Evolutionary conservation across 306 rosid genomes (phyloP), one percentile per base, ranked within the genome.

Genomic region (Acacia crassicarpa): DNA sequence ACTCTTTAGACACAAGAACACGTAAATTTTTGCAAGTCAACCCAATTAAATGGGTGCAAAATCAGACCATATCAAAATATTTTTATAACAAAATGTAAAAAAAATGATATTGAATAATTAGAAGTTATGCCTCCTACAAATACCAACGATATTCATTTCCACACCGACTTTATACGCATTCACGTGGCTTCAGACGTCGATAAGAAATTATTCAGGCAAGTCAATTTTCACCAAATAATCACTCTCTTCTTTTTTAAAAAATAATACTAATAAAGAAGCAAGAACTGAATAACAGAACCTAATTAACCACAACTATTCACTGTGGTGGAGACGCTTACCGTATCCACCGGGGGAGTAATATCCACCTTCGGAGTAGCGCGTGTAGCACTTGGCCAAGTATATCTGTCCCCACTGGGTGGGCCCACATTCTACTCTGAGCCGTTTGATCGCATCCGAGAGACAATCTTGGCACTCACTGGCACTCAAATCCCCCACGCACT

Each of bases 331-430:
- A 76, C 7, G 51, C 93, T 81, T 85, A 93, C 96, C 90, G 20
- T 86, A 68, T 38, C 67, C 72, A 7, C 25, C 48, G 4, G 23
- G 83, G 74, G 97, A 83, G 89, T 83, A 89, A 65, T 1, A 6
- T 0, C 88, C 94, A 83, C 91, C 85, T 77, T 78, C 81, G 33
- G 91, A 80, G 87, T 78, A 92, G 0, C 98, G 92, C 80, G 87
- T 94, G 92, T 90, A 96, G 92, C 99, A 96, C 85, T 92, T 96
- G 1, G 95, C 98, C 89, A 96, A 78, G 83, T 75, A 96, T 58
- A 96, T 23, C 46, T 94, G 87, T 0, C 94, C 98, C 94, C 85
- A 96, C 3, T 68, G 27, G 44, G 91, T 48, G 19, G 86, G 80
- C 58, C 94, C 99, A 45, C 99, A 96, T 10, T 83, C 94, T 0